Percentiles rank a stretch among this genome's conserved stretches.
phyloP scores from a whole-genome alignment of 805 yeast genomes.

The Wickerhamomyces alni region DNA sequence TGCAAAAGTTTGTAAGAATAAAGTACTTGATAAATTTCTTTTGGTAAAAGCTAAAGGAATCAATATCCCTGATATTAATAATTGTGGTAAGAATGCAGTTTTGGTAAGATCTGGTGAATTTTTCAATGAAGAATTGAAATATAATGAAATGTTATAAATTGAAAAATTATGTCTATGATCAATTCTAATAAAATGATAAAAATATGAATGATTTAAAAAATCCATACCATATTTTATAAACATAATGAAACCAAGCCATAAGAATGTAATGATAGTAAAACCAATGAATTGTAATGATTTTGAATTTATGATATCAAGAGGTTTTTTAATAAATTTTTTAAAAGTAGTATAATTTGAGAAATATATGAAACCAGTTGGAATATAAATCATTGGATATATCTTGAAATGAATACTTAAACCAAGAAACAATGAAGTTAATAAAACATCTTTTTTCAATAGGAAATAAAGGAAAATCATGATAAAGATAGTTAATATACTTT shows the following conservation, averaged over 20 bases:
- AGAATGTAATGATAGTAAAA: slow-evolving; percentile 38
- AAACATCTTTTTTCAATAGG: slow-evolving; percentile 31
- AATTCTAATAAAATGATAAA: slow-evolving; percentile 75
- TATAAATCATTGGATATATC: slow-evolving; percentile 83
- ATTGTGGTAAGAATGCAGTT: slow-evolving; percentile 81
- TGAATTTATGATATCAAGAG: slow-evolving; percentile 28
- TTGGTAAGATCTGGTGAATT: slow-evolving; percentile 33
- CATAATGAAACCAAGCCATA: slow-evolving; percentile 50
- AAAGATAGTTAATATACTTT: slow-evolving; percentile 78
- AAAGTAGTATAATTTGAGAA: slow-evolving; percentile 23
- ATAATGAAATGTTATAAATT: slow-evolving; percentile 70
- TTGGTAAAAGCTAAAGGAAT: slow-evolving; percentile 49
- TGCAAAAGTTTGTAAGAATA: slow-evolving; percentile 74
- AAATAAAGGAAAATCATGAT: slow-evolving; percentile 53
- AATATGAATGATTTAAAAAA: slow-evolving; percentile 68
- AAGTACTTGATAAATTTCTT: slow-evolving; percentile 38
- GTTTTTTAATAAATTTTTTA: slow-evolving; percentile 21
- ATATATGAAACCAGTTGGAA: slow-evolving; percentile 60
- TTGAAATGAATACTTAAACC: slow-evolving; percentile 78
- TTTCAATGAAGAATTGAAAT: slow-evolving; percentile 44
- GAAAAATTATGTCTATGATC: slow-evolving; percentile 97
- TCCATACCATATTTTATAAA: slow-evolving; percentile 65
- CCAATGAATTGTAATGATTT: slow-evolving; percentile 37
- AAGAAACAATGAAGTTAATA: slow-evolving; percentile 24
- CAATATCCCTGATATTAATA: slow-evolving; percentile 49